phyloP scores from a whole-genome alignment of 2,329 filamentous ascomycete species.

The Hypoxylon sp. region DNA sequence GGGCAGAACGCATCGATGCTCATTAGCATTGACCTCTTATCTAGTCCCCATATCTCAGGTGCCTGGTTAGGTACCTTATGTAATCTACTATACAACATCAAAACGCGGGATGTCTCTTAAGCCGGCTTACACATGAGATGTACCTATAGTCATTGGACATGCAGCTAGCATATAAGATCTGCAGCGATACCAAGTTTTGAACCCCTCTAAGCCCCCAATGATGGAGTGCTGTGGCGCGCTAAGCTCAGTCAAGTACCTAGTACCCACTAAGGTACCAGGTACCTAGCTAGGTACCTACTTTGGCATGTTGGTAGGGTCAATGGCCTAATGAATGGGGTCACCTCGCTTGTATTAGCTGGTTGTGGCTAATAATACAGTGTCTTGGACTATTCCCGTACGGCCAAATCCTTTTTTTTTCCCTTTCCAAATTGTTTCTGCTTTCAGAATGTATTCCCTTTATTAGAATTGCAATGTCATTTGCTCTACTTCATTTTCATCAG shows the following conservation, averaged over 20 bases:
- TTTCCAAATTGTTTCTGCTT: conserved; percentile 10
- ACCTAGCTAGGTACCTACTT: no score
- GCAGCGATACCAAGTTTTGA: background rate
- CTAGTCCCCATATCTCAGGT: no score
- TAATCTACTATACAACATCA: background rate
- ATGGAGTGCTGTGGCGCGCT: conserved; percentile 7
- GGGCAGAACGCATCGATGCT: background rate
- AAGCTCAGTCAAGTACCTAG: conserved; percentile 21
- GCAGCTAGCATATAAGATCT: background rate
- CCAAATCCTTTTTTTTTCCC: background rate
- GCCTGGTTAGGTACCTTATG: no score
- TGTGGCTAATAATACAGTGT: conserved; percentile 26
- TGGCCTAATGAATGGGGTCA: conserved; percentile 22
- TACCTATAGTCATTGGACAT: background rate
- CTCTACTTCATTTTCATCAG: background rate
- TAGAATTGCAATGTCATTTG: no score
- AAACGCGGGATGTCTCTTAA: conserved; percentile 4
- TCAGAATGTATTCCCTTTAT: background rate
- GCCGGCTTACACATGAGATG: conserved; percentile 6
- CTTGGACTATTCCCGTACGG: background rate
- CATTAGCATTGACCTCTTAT: no score
- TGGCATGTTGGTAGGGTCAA: conserved; percentile 16
- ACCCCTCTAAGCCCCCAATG: background rate
- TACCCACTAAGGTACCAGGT: no score
- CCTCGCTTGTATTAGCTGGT: conserved; percentile 33